A percentile compares a stretch with the other conserved stretches of the same genome.
Evolutionary conservation across 2,329 filamentous ascomycete species (phyloP).

Genomic region (Harringtonia lauricola): DNA sequence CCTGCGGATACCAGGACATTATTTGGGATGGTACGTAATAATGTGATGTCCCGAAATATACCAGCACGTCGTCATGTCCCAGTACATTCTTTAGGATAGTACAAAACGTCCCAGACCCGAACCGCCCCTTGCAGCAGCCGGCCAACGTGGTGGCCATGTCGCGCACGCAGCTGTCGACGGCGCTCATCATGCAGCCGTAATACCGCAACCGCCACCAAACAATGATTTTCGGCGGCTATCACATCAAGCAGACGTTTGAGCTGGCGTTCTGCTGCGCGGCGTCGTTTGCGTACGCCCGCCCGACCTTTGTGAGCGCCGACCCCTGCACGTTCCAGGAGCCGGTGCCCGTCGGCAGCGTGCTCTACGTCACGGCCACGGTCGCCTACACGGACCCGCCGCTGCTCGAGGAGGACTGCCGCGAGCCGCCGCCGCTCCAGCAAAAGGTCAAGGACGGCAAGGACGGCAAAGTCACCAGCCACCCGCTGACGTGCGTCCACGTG

Average conservation of each 20-base stretch:
- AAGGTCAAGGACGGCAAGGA: background rate
- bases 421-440: constrained; percentile 16
- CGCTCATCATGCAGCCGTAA: constrained; percentile 64
- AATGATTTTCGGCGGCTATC: constrained; percentile 70
- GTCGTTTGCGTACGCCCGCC: constrained; percentile 56
- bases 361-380: constrained; percentile 62
- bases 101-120: no score
- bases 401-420: constrained; percentile 36
- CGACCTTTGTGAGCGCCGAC: constrained; percentile 62
- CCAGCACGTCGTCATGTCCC: no score
- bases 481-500: constrained; percentile 48
- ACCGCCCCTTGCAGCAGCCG: constrained; percentile 20
- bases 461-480: constrained; percentile 5
- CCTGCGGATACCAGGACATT: no score
- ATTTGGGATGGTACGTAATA: no score
- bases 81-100: no score
- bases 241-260: constrained; percentile 66
- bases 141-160: constrained; percentile 42
- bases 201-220: constrained; percentile 48
- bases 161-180: constrained; percentile 45
- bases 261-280: constrained; percentile 66
- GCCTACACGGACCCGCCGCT: constrained; percentile 57
- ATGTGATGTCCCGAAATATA: no score
- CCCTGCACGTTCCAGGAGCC: constrained; percentile 66
- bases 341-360: constrained; percentile 62